Percentiles rank a stretch among this genome's conserved stretches.
Conservation (phyloP, 208 protist genomes). For the Leishmania lainsoni region DNA sequence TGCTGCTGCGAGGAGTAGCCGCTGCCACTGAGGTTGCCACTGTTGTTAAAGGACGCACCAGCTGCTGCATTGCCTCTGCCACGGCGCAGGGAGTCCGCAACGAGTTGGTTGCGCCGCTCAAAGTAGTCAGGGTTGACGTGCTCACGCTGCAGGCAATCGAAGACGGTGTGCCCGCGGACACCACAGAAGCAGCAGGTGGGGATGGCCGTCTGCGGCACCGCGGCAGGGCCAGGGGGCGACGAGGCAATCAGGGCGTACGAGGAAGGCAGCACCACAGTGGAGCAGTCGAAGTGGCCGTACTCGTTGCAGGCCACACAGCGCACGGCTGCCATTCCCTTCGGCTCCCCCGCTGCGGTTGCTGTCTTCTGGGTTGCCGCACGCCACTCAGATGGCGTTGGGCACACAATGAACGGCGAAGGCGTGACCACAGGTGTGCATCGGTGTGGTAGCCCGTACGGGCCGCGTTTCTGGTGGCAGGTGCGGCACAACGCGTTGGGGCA, state of each 20-base stretch:
- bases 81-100: conserved; percentile 1
- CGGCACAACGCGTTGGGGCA: conserved; percentile 78
- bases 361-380: conserved; percentile 12
- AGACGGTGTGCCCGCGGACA: conserved; percentile 62
- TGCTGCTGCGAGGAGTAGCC: conserved; percentile 15
- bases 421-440: conserved; percentile 32
- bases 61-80: neutral
- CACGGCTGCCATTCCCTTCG: conserved; percentile 48
- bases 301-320: conserved; percentile 63
- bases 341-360: conserved; percentile 11
- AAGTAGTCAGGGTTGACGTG: conserved; percentile 53
- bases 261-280: conserved; percentile 8
- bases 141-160: conserved; percentile 57
- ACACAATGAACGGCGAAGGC: conserved; percentile 59
- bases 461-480: conserved; percentile 62
- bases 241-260: neutral
- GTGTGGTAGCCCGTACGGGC: conserved; percentile 35
- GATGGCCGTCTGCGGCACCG: conserved; percentile 19
- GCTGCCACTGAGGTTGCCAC: neutral
- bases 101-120: conserved; percentile 35
- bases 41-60: conserved; percentile 8
- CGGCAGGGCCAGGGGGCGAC: conserved; percentile 6
- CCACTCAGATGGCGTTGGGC: conserved; percentile 23
- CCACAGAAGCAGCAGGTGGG: conserved; percentile 69
- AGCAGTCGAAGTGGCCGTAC: conserved; percentile 78